phyloP scores from a whole-genome alignment of 2,329 filamentous ascomycete genomes.

The Dryadomyces quercivorus region DNA sequence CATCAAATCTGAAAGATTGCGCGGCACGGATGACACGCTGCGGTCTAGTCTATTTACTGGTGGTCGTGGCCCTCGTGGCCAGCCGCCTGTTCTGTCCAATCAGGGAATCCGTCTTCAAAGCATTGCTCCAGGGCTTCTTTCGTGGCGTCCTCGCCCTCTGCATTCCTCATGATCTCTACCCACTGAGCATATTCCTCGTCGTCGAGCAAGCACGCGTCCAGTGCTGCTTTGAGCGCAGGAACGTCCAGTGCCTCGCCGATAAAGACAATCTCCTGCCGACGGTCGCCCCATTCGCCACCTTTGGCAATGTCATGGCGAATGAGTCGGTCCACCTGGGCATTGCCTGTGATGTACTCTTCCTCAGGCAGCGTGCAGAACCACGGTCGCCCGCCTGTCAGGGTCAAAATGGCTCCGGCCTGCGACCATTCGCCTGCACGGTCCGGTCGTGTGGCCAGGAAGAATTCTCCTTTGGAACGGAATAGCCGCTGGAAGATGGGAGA shows the following conservation, averaged over 20 bases:
- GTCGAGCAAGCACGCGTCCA: conserved; percentile 52
- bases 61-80: background rate
- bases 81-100: conserved; percentile 8
- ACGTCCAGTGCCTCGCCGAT: conserved; percentile 55
- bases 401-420: conserved; percentile 53
- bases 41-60: background rate
- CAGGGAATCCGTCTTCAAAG: conserved; percentile 12
- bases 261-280: conserved; percentile 61
- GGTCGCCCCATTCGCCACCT: conserved; percentile 54
- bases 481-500: conserved; percentile 40
- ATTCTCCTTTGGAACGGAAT: conserved; percentile 51
- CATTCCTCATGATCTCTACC: conserved; percentile 13
- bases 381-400: conserved; percentile 38
- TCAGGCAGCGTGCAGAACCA: conserved; percentile 50
- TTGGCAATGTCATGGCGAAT: conserved; percentile 36
- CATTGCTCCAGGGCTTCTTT: conserved; percentile 4
- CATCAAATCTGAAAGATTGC: too few species aligned
- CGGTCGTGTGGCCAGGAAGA: conserved; percentile 47
- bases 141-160: background rate
- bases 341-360: conserved; percentile 34
- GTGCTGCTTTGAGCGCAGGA: conserved; percentile 31
- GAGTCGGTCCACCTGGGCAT: conserved; percentile 33
- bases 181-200: conserved; percentile 40
- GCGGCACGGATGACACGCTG: too few species aligned
- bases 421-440: conserved; percentile 46